Evolutionary conservation across 108 stramenopile genomes (phyloP).

Genomic region (Cyclotella choctawhatcheeana): DNA sequence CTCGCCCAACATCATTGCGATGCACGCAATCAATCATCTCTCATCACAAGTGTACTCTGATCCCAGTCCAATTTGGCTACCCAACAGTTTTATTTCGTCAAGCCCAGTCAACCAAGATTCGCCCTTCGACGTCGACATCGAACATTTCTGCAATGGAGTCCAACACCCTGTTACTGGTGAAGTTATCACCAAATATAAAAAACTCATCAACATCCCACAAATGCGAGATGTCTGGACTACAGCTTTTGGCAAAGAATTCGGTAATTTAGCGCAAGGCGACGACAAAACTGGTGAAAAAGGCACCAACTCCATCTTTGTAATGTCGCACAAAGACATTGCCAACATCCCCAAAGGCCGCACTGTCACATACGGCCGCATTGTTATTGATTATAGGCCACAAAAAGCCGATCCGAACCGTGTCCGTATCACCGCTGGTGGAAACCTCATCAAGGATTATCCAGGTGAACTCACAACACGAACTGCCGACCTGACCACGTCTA

Average conservation of each 20-base stretch:
- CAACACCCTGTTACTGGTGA: background rate
- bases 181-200: background rate
- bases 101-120: background rate
- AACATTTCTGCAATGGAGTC: background rate
- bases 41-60: too few species aligned
- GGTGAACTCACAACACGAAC: conserved; percentile 10
- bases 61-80: background rate
- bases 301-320: background rate
- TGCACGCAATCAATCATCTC: too few species aligned
- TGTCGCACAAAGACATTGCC: conserved; percentile 1
- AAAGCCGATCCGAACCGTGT: conserved; percentile 42
- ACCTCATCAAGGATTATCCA: conserved; percentile 43
- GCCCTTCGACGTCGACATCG: too few species aligned
- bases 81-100: too few species aligned
- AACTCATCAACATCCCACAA: background rate
- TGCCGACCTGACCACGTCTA: background rate
- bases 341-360: conserved; percentile 27
- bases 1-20: too few species aligned
- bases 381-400: conserved; percentile 34
- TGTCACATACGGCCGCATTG: conserved; percentile 41
- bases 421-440: conserved; percentile 43
- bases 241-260: conserved; percentile 12
- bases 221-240: background rate
- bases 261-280: conserved; percentile 5
- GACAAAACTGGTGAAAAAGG: background rate